Conservation (phyloP, 2,329 filamentous ascomycete genomes). For the Pseudocercospora fijiensis region DNA sequence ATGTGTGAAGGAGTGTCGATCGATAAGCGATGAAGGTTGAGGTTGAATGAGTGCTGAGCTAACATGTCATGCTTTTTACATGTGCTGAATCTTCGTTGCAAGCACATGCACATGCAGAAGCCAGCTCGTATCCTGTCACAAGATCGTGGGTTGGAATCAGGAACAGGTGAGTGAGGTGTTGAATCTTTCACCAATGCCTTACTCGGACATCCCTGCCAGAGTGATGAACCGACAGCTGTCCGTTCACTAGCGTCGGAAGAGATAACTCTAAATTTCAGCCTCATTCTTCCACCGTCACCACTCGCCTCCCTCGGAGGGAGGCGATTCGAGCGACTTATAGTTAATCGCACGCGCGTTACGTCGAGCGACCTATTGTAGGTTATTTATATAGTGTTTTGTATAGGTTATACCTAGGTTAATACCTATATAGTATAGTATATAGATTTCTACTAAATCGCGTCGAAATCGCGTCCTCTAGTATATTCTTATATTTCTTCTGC, state of each 20-base stretch:
- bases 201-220: neutral
- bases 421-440: too few relatives aligned
- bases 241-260: neutral
- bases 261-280: neutral
- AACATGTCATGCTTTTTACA: neutral
- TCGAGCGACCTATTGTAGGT: too few relatives aligned
- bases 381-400: too few relatives aligned
- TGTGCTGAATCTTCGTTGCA: neutral
- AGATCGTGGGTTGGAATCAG: neutral
- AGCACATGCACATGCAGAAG: neutral
- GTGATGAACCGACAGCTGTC: neutral
- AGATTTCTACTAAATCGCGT: too few relatives aligned
- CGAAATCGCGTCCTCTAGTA: too few relatives aligned
- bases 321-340: too few relatives aligned
- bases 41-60: neutral
- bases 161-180: neutral
- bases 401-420: too few relatives aligned
- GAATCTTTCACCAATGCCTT: neutral
- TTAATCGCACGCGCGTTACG: too few relatives aligned
- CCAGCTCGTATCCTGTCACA: neutral
- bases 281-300: neutral
- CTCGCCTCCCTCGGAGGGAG: too few relatives aligned
- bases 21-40: neutral
- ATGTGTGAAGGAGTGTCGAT: conserved; percentile 22
- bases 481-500: too few relatives aligned